These are phyloP conservation scores for Fusarium papillatum DNA, from an alignment of 2,329 filamentous ascomycete species.

Conservation along the genomic window DNA sequence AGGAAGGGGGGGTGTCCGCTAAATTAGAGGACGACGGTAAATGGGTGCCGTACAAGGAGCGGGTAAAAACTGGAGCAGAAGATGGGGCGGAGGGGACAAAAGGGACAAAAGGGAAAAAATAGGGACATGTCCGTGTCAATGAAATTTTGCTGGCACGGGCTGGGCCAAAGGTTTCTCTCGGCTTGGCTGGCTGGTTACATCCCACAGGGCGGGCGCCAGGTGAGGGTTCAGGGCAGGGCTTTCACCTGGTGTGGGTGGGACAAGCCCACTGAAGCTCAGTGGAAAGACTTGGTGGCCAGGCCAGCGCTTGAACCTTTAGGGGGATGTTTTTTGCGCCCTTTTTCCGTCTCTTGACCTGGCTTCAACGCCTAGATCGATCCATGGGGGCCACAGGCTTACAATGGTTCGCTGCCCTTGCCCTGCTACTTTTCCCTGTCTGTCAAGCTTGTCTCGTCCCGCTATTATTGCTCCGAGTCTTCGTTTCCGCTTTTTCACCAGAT, in stretches of 20 bases:
- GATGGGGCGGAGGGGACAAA: constrained; percentile 17
- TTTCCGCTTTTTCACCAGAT: constrained; percentile 29
- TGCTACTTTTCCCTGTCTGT: constrained; percentile 21
- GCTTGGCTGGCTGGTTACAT: constrained; percentile 31
- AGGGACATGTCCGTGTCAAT: constrained; percentile 28
- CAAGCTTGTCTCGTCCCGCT: constrained; percentile 27
- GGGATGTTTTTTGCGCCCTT: constrained; percentile 26
- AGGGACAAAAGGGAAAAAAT: constrained; percentile 16
- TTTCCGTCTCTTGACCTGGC: constrained; percentile 12
- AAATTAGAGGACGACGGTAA: constrained; percentile 41
- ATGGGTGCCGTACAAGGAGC: constrained; percentile 43
- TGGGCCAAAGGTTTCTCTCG: constrained; percentile 26
- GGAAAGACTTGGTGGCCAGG: constrained; percentile 3
- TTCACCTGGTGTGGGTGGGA: constrained; percentile 36
- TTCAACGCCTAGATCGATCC: constrained; percentile 41
- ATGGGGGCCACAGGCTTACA: constrained; percentile 15
- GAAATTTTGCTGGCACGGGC: constrained; percentile 42
- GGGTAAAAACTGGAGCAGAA: constrained; percentile 43
- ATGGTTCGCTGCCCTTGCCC: constrained; percentile 33
- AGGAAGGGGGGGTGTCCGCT: constrained; percentile 31
- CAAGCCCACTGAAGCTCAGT: constrained; percentile 10
- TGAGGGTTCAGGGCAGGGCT: constrained; percentile 42
- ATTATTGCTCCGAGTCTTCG: constrained; percentile 27
- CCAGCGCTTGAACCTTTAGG: constrained; percentile 23
- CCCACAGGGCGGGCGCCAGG: constrained; percentile 30